These are phyloP conservation scores for Saccharomycopsis hybrid DNA, from an alignment of 1,139 yeast genomes.

Conservation along the genomic window DNA sequence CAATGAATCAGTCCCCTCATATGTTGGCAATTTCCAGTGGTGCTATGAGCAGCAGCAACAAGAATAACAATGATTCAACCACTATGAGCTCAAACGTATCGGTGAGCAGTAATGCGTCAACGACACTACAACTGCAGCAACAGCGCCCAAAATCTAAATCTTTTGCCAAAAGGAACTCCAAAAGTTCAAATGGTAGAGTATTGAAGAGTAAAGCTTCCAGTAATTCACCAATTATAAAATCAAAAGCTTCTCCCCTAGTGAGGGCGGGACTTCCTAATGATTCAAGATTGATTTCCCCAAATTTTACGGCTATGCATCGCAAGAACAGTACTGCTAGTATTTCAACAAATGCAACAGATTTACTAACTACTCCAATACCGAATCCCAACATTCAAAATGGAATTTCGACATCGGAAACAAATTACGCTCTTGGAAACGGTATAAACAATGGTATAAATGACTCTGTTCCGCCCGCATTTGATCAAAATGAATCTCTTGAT, in stretches of 20 bases:
- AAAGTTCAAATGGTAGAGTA: constrained; percentile 13
- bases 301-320: neutral
- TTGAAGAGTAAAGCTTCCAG: constrained; percentile 9
- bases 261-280: neutral
- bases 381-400: no score
- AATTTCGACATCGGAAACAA: neutral
- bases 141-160: constrained; percentile 5
- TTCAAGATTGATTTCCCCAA: neutral
- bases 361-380: no score
- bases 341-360: neutral
- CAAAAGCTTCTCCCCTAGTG: constrained; percentile 9
- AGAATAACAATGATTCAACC: neutral
- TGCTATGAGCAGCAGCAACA: neutral
- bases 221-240: constrained; percentile 18
- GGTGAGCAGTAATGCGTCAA: neutral
- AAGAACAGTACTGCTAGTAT: neutral
- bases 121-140: neutral
- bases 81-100: neutral
- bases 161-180: constrained; percentile 13
- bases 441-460: neutral
- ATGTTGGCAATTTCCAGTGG: neutral
- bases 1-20: constrained; percentile 22
- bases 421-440: no score
- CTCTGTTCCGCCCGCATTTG: no score
- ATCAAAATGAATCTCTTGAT: no score